A percentile compares a stretch with the other conserved stretches of the same genome.
Evolutionary conservation across 2,329 filamentous ascomycete species (phyloP).

Genomic region (Claviceps sp.): DNA sequence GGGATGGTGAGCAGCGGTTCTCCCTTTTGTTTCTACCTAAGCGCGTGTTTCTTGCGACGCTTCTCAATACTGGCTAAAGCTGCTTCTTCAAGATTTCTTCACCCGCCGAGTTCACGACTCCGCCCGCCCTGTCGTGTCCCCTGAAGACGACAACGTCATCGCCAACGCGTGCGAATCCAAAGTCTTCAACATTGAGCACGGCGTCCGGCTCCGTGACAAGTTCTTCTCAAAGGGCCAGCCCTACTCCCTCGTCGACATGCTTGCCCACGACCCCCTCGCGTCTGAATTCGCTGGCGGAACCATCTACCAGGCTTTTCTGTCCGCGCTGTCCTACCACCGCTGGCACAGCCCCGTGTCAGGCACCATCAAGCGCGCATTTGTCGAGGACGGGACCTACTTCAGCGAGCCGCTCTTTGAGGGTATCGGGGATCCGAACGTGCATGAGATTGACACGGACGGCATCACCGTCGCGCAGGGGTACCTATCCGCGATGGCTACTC

Average conservation of each 20-base stretch:
- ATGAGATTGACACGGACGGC: conserved; percentile 27
- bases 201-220: conserved; percentile 40
- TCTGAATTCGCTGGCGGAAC: conserved; percentile 47
- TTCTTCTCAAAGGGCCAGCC: conserved; percentile 61
- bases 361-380: conserved; percentile 41
- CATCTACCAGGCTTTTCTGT: conserved; percentile 59
- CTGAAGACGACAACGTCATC: conserved; percentile 40
- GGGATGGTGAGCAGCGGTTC: conserved; percentile 36
- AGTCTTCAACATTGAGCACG: conserved; percentile 35
- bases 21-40: not conserved
- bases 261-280: conserved; percentile 40
- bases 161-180: conserved; percentile 53
- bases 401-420: conserved; percentile 37
- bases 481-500: conserved; percentile 51
- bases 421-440: conserved; percentile 13
- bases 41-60: too few relatives aligned
- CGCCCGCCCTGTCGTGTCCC: conserved; percentile 43
- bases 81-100: conserved; percentile 40
- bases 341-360: conserved; percentile 60
- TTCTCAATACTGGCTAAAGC: too few relatives aligned
- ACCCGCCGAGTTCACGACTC: conserved; percentile 40
- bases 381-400: conserved; percentile 54
- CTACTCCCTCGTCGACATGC: conserved; percentile 52
- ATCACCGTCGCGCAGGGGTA: conserved; percentile 49
- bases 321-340: conserved; percentile 54